Base-by-base conservation (phyloP, 2,329 filamentous ascomycete species). In the Ceratocystis alfenasii region DNA sequence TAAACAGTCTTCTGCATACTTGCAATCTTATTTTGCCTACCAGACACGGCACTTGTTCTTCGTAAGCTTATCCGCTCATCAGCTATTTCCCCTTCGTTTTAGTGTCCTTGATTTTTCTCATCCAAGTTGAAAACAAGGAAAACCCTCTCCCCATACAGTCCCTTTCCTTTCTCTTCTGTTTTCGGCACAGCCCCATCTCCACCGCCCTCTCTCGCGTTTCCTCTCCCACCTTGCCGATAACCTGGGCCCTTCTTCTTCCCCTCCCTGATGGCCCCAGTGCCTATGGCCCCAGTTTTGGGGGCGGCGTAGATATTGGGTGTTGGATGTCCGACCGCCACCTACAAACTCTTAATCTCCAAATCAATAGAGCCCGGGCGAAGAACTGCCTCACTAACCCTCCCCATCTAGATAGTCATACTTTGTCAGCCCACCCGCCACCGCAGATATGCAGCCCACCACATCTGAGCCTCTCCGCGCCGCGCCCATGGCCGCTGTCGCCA, bases 401-500 rank as follows among this genome's bases (percentile, higher is more conserved):
- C 45, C 25, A 46, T 25, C 12, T 17, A 45, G 28, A 46, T 28
- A 62, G 15, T 10, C 22, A 15, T 6, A 53, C 10, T 12, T 20
- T 10, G 8, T 5, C 17, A 4, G 20, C 20, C 48, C 20, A 50
- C 48, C 6, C n/a, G 5, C 41, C 25, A 45, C 44, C 10, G 7
- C 55, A 20, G 22, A 8, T n/a, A 65, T 65, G 64, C 64, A 62
- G 25, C 28, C 65, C 65, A 44, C 60, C 44, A 33, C 61, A 48
- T 55, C 33, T 7, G 22, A 46, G 17, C 61, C 65, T 15, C 5
- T 62, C 50, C 28, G 41, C 12, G 60, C 50, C 33, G 61, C 65
- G 8, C 65, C 65, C 44, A 63, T 63, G 65, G 65, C 41, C n/a
- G 62, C 61, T n/a, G 30, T 64, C 50, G 30, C 62, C 20, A 41